Evolutionary conservation across 148 eudicot genomes (phyloP).

Genomic region (Diospyros kaki): DNA sequence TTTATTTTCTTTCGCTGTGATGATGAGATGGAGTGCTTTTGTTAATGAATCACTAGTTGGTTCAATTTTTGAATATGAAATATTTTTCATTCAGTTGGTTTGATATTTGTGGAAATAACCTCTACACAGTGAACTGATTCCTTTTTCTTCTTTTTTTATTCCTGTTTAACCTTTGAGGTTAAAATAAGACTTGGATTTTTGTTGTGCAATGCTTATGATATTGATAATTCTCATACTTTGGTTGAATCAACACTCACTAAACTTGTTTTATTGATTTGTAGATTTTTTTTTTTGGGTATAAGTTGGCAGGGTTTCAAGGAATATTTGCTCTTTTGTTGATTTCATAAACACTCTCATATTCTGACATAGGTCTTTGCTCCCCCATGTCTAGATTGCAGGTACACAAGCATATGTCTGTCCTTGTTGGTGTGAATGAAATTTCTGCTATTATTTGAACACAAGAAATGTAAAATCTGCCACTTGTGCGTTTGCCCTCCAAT

Average conservation of each 20-base stretch:
- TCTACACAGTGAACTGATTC: neutral
- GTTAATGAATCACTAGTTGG: neutral
- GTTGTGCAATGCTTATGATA: too few relatives aligned
- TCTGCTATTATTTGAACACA: neutral
- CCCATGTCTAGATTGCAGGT: neutral
- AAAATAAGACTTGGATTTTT: too few relatives aligned
- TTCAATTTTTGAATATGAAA: neutral
- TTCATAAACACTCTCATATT: neutral
- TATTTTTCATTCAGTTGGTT: neutral
- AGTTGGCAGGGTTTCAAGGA: neutral
- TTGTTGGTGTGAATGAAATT: neutral
- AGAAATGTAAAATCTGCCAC: neutral
- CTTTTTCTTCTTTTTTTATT: neutral
- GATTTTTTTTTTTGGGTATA: neutral
- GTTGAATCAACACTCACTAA: too few relatives aligned
- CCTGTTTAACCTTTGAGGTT: too few relatives aligned
- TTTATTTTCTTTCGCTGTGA: neutral
- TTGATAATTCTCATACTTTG: too few relatives aligned
- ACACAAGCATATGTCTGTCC: neutral
- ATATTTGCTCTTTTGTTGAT: slow-evolving; percentile 2
- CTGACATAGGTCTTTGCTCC: neutral
- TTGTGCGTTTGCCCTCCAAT: neutral
- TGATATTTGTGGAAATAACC: neutral
- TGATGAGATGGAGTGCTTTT: neutral
- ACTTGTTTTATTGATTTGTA: neutral